These are phyloP conservation scores for Pleurotus giganteus DNA, from an alignment of 768 basidiomycete genomes.

Conservation along the genomic window DNA sequence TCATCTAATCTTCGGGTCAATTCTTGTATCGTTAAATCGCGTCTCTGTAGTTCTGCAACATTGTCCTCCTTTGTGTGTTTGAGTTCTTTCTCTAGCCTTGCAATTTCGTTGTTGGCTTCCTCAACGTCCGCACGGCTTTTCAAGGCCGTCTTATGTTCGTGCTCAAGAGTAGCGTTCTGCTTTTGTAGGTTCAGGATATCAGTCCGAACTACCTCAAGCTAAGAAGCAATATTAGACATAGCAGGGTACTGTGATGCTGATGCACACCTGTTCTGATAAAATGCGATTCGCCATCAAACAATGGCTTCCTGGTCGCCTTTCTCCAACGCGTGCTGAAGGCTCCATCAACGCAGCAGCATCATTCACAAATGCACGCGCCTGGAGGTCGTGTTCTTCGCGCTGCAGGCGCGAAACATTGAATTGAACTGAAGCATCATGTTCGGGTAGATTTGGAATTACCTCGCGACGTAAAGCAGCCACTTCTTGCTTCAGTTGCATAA, in stretches of 20 bases:
- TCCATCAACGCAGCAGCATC: not conserved
- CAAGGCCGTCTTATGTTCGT: conserved; percentile 20
- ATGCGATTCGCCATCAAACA: not conserved
- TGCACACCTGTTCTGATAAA: conserved; percentile 1
- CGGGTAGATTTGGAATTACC: not conserved
- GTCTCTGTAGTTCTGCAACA: not conserved
- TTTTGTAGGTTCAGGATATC: not conserved
- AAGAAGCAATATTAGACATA: not conserved
- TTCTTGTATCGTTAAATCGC: not conserved
- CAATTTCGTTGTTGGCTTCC: conserved; percentile 31
- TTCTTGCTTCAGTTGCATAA: not conserved
- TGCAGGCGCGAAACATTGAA: not conserved
- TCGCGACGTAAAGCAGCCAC: not conserved
- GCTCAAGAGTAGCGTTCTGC: not conserved
- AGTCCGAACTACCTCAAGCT: not conserved
- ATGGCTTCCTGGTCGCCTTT: not conserved
- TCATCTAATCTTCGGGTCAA: not conserved
- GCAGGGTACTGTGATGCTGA: not conserved
- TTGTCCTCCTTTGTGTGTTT: not conserved
- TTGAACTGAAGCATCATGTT: too few relatives aligned
- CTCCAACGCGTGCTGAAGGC: not conserved
- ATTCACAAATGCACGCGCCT: conserved; percentile 3
- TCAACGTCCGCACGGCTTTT: conserved; percentile 33
- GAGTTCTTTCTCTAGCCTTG: conserved; percentile 31
- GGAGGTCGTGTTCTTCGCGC: conserved; percentile 6